These are phyloP conservation scores for Lonicera japonica DNA, from an alignment of 129 eudicot species.

Conservation along the genomic window DNA sequence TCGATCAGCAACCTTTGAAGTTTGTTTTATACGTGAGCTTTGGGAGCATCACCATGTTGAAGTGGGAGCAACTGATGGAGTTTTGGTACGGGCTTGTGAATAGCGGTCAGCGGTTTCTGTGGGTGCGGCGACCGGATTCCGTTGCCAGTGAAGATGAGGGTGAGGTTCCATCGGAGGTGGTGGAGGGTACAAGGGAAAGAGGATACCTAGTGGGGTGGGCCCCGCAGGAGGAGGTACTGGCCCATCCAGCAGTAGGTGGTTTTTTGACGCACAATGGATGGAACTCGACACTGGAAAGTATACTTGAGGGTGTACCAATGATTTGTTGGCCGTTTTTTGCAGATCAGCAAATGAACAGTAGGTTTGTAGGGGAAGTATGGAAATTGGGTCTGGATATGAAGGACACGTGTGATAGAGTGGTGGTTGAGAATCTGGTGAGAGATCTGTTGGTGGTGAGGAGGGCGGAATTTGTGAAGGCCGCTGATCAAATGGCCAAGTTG, in stretches of 20 bases:
- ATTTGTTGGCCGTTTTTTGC: slow-evolving; percentile 30
- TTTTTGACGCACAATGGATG: slow-evolving; percentile 47
- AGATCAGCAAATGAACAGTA: slow-evolving; percentile 35
- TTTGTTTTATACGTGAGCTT: slow-evolving; percentile 36
- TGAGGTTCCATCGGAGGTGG: slow-evolving; percentile 10
- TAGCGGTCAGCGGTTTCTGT: slow-evolving; percentile 22
- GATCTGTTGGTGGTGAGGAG: slow-evolving; percentile 28
- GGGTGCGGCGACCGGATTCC: slow-evolving; percentile 31
- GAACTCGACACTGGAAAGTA: slow-evolving; percentile 41
- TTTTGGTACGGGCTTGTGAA: slow-evolving; percentile 38
- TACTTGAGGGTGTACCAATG: slow-evolving; percentile 32
- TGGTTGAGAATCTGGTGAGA: slow-evolving; percentile 26
- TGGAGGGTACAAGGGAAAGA: slow-evolving; percentile 23
- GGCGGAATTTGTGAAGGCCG: slow-evolving; percentile 21
- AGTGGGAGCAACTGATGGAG: slow-evolving; percentile 22
- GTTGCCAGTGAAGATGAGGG: slow-evolving; percentile 9
- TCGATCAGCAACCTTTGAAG: slow-evolving; percentile 17
- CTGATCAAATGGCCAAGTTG: slow-evolving; percentile 6
- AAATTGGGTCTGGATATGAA: slow-evolving; percentile 35
- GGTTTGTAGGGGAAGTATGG: slow-evolving; percentile 24
- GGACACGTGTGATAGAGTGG: slow-evolving; percentile 31
- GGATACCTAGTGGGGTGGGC: slow-evolving; percentile 39
- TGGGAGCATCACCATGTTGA: slow-evolving; percentile 24
- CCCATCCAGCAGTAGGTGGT: slow-evolving; percentile 29
- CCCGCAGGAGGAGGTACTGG: slow-evolving; percentile 41